Evolutionary conservation across 805 yeast species (phyloP).

Genomic region (Saccharomycopsis sp.): DNA sequence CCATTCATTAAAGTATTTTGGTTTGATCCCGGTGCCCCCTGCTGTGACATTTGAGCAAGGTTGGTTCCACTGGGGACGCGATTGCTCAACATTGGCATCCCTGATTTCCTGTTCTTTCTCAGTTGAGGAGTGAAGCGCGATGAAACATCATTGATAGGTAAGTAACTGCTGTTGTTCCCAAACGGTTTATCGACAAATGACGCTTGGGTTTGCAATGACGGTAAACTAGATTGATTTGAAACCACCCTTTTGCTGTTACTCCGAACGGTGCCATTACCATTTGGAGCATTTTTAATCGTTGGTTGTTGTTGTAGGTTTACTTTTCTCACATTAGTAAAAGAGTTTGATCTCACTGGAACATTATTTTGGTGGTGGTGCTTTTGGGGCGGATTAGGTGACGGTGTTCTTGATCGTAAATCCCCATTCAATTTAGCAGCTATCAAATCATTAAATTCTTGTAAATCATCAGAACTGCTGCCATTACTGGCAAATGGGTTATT

Average conservation of each 20-base stretch:
- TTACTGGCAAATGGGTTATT: slow-evolving; percentile 15
- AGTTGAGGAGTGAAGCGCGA: slow-evolving; percentile 30
- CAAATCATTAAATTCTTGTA: slow-evolving; percentile 8
- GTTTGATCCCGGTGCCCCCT: neutral
- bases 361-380: slow-evolving; percentile 1
- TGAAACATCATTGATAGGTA: slow-evolving; percentile 27
- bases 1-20: neutral
- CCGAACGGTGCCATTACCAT: neutral
- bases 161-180: slow-evolving; percentile 17
- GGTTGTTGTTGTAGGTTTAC: neutral
- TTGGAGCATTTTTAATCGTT: neutral
- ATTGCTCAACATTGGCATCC: slow-evolving; percentile 17
- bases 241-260: slow-evolving; percentile 25
- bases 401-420: slow-evolving; percentile 21
- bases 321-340: slow-evolving; percentile 4
- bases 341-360: neutral
- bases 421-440: slow-evolving; percentile 8
- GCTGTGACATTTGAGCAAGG: slow-evolving; percentile 6
- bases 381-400: slow-evolving; percentile 21
- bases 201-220: slow-evolving; percentile 25
- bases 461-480: slow-evolving; percentile 10
- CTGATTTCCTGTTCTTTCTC: slow-evolving; percentile 39
- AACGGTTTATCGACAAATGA: slow-evolving; percentile 21
- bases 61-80: slow-evolving; percentile 12
- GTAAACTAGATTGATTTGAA: slow-evolving; percentile 25